These are phyloP conservation scores for Biscogniauxia mediterranea DNA, from an alignment of 2,329 filamentous ascomycete species.

Conservation along the genomic window DNA sequence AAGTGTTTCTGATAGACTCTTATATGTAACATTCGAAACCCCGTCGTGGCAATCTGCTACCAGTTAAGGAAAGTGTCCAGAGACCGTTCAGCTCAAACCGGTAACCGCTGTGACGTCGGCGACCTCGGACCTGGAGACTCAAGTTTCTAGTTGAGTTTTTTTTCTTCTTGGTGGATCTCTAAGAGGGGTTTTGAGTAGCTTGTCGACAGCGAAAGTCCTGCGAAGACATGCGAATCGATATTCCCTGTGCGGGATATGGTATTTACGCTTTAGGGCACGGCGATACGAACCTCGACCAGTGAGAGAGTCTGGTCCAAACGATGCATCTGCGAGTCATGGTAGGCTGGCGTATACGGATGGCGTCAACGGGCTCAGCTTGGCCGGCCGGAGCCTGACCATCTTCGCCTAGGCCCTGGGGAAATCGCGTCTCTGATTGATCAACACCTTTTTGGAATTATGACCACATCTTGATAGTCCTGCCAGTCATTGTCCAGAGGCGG, in stretches of 20 bases:
- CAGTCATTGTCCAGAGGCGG: not conserved
- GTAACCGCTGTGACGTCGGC: not conserved
- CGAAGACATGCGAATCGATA: not conserved
- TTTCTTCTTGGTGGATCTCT: not conserved
- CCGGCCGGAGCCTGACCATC: slow-evolving; percentile 2
- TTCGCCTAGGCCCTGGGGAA: slow-evolving; percentile 3
- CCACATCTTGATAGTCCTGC: not conserved
- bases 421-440: slow-evolving; percentile 10
- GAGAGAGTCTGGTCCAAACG: not conserved
- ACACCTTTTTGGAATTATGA: not conserved
- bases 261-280: not conserved
- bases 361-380: not conserved
- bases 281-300: not conserved
- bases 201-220: not conserved
- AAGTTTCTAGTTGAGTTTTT: not conserved
- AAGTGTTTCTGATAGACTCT: not conserved
- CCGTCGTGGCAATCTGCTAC: not conserved
- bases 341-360: not conserved
- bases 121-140: not conserved
- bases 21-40: not conserved
- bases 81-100: not conserved
- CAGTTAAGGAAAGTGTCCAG: not conserved
- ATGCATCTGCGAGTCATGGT: not conserved
- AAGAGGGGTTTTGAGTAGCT: not conserved
- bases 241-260: not conserved